phyloP scores from a whole-genome alignment of 306 rosid species.

The Medicago ruthenica region DNA sequence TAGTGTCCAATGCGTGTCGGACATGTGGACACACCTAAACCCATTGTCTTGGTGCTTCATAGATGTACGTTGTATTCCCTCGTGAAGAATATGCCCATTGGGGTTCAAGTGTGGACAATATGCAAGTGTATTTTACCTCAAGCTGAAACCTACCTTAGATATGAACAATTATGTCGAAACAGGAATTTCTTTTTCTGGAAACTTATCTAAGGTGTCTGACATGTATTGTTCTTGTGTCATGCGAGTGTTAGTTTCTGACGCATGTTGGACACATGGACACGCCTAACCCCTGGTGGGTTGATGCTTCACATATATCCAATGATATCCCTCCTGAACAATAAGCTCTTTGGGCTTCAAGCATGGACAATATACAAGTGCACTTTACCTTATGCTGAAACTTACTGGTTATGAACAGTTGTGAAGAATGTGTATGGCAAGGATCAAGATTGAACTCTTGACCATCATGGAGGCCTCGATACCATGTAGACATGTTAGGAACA shows the following conservation, averaged over 20 bases:
- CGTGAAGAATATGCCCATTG: no score
- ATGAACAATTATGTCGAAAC: no score
- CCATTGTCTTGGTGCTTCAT: no score
- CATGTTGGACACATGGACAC: not conserved
- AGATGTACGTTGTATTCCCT: no score
- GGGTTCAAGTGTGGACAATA: no score
- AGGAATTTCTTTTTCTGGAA: not conserved
- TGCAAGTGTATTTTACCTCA: no score
- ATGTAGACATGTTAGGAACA: constrained; percentile 14
- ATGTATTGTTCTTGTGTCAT: not conserved
- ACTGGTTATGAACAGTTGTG: not conserved
- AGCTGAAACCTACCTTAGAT: no score
- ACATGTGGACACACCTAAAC: no score
- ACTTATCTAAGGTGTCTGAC: not conserved
- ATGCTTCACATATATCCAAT: not conserved
- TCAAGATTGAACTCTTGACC: constrained; percentile 9
- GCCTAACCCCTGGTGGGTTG: not conserved
- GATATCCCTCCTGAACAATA: not conserved
- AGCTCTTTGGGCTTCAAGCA: not conserved
- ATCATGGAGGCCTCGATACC: constrained; percentile 12
- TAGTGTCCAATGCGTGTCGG: not conserved
- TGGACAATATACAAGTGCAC: constrained; percentile 14
- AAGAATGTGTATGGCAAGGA: constrained; percentile 22
- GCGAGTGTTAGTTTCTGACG: not conserved
- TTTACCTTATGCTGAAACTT: constrained; percentile 25